Percentiles rank a stretch among this genome's conserved stretches.
Evolutionary conservation across 2,329 filamentous ascomycete species (phyloP).

Genomic region (Trichoderma oligosporum): DNA sequence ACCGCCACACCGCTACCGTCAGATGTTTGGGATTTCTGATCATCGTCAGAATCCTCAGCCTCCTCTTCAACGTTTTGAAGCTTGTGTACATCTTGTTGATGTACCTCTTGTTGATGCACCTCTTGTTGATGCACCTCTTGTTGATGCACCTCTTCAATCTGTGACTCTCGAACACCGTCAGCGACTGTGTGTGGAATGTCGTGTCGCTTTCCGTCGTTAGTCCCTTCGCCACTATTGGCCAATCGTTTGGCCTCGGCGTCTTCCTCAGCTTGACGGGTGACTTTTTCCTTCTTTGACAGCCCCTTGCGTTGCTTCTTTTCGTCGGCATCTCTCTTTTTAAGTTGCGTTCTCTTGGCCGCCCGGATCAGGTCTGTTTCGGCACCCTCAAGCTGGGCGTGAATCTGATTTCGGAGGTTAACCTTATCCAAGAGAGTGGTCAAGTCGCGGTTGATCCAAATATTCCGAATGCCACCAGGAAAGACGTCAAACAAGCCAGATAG

Average conservation of each 20-base stretch:
- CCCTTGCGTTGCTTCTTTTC: constrained; percentile 61
- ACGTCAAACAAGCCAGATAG: constrained; percentile 86
- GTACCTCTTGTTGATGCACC: too few relatives aligned
- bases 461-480: constrained; percentile 89
- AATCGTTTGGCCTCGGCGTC: constrained; percentile 49
- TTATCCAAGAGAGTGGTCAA: constrained; percentile 80
- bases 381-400: constrained; percentile 69
- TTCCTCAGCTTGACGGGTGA: constrained; percentile 44
- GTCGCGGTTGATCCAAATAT: constrained; percentile 95
- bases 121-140: background rate
- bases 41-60: background rate
- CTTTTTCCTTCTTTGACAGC: constrained; percentile 49
- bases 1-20: constrained; percentile 26
- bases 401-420: constrained; percentile 66
- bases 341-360: constrained; percentile 71
- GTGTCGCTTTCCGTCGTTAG: constrained; percentile 51
- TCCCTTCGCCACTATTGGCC: constrained; percentile 48
- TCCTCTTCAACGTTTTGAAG: constrained; percentile 17
- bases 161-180: constrained; percentile 42
- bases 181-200: constrained; percentile 51
- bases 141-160: constrained; percentile 20
- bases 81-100: too few relatives aligned
- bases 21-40: constrained; percentile 24
- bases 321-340: constrained; percentile 61
- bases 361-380: constrained; percentile 85